Evolutionary conservation across 2,329 filamentous ascomycete species (phyloP).

Genomic region (Apiospora hydei): DNA sequence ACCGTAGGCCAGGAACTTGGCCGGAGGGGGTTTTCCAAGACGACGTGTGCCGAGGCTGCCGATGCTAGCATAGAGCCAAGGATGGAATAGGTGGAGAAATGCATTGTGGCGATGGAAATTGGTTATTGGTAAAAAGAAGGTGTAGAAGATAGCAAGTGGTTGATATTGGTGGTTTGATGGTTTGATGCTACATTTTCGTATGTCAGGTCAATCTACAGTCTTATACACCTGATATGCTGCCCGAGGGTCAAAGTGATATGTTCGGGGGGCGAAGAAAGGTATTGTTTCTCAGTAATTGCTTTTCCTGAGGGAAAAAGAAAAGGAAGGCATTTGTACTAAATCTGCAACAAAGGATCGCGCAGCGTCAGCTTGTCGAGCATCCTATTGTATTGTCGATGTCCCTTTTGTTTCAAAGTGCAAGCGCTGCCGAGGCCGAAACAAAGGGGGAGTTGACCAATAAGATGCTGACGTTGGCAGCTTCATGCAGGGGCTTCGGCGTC

Average conservation of each 20-base stretch:
- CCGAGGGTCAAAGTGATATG: not conserved
- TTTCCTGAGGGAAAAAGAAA: not conserved
- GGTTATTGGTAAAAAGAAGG: not conserved
- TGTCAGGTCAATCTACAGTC: not conserved
- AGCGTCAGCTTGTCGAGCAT: not conserved
- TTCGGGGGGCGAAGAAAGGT: slow-evolving; percentile 1
- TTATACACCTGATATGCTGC: not conserved
- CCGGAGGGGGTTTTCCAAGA: slow-evolving; percentile 67
- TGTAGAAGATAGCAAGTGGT: no score
- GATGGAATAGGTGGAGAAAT: not conserved
- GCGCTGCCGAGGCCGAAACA: slow-evolving; percentile 18
- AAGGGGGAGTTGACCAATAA: not conserved
- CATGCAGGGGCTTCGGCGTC: not conserved
- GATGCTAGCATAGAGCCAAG: slow-evolving; percentile 54
- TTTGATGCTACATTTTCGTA: not conserved
- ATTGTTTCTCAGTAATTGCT: slow-evolving; percentile 4
- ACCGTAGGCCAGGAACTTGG: slow-evolving; percentile 42
- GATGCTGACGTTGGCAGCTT: not conserved
- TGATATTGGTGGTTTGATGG: not conserved
- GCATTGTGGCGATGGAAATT: not conserved
- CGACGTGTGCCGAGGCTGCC: slow-evolving; percentile 62
- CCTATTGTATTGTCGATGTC: not conserved
- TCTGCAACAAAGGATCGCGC: not conserved
- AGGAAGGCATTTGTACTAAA: not conserved
- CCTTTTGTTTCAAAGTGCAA: not conserved